Evolutionary conservation across 371 early-diverging fungal species (phyloP).

Genomic region (Umbelopsis sp.): DNA sequence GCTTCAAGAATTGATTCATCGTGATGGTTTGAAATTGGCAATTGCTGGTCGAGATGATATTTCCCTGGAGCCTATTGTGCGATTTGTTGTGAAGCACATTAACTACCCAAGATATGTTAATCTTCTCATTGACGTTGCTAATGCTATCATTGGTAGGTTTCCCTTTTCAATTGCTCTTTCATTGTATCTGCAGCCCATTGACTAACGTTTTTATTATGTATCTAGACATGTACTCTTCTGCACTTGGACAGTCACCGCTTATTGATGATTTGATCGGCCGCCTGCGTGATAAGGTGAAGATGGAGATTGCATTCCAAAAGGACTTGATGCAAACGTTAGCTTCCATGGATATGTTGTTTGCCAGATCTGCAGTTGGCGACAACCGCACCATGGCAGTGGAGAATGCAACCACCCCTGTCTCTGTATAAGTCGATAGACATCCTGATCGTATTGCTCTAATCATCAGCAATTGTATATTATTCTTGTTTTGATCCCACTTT

Average conservation of each 20-base stretch:
- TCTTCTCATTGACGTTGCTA: conserved; percentile 78
- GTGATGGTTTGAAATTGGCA: conserved; percentile 80
- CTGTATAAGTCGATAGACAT: background rate
- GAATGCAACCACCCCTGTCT: background rate
- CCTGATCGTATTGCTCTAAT: background rate
- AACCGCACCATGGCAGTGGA: background rate
- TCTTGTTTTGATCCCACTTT: background rate
- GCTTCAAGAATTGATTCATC: conserved; percentile 87
- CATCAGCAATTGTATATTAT: conserved; percentile 1
- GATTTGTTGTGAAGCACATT: conserved; percentile 79
- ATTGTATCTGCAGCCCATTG: background rate
- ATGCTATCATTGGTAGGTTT: conserved; percentile 68
- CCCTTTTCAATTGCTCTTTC: background rate
- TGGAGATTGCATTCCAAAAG: conserved; percentile 78
- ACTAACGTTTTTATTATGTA: background rate
- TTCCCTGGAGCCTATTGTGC: conserved; percentile 78
- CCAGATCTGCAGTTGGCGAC: conserved; percentile 37
- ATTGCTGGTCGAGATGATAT: conserved; percentile 89
- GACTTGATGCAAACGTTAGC: conserved; percentile 76
- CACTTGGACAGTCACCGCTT: conserved; percentile 76
- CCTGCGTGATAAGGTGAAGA: conserved; percentile 67
- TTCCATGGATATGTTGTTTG: conserved; percentile 79
- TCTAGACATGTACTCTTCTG: conserved; percentile 79
- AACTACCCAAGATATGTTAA: conserved; percentile 76
- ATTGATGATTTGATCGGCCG: conserved; percentile 70